Evolutionary conservation across 108 stramenopile genomes (phyloP).

Genomic region (Bacterosira constricta): DNA sequence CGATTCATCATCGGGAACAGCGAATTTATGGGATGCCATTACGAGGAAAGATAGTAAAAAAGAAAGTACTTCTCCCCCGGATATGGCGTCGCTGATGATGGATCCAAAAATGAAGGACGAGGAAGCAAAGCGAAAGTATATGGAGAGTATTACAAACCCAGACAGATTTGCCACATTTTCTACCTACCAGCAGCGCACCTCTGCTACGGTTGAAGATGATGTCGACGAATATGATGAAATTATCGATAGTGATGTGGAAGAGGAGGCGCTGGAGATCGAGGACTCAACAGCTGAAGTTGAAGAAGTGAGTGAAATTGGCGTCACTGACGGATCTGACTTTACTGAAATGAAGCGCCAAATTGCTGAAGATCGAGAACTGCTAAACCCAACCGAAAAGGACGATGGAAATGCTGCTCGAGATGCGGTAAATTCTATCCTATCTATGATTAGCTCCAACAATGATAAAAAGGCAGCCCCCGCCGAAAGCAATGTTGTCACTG

Average conservation of each 20-base stretch:
- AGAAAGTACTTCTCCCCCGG: slow-evolving; percentile 1
- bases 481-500: not conserved
- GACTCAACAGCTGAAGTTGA: not conserved
- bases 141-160: slow-evolving; percentile 60
- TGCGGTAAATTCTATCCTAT: slow-evolving; percentile 41
- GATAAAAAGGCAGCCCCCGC: slow-evolving; percentile 12
- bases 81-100: slow-evolving; percentile 29
- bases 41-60: slow-evolving; percentile 18
- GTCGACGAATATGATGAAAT: not conserved
- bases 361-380: slow-evolving; percentile 29
- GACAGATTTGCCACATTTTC: slow-evolving; percentile 58
- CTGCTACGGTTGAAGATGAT: not conserved
- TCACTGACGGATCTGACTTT: slow-evolving; percentile 17
- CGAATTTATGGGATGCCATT: slow-evolving; percentile 53
- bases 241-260: not conserved
- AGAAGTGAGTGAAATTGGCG: not conserved
- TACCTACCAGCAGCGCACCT: slow-evolving; percentile 10
- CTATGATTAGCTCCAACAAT: slow-evolving; percentile 27
- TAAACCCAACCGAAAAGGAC: slow-evolving; percentile 14
- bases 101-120: slow-evolving; percentile 45
- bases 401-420: slow-evolving; percentile 28
- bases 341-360: slow-evolving; percentile 36
- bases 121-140: slow-evolving; percentile 55
- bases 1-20: slow-evolving; percentile 27
- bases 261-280: not conserved